Evolutionary conservation across 352 stramenopile genomes (phyloP).

Genomic region (Thraustochytrium striatum): DNA sequence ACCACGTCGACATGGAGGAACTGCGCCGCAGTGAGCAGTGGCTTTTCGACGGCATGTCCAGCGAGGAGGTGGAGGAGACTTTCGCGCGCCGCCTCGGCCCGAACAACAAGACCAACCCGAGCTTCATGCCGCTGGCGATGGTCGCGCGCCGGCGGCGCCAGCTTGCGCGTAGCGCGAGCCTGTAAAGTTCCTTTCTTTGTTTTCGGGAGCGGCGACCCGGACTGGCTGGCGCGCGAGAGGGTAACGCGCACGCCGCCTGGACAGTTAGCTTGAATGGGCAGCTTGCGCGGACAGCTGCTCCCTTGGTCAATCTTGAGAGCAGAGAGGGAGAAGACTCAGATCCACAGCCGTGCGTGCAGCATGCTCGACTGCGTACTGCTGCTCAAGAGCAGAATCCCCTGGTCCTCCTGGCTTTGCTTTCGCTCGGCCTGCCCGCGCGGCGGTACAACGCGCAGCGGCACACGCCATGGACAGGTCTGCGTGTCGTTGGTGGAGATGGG

Average conservation of each 20-base stretch:
- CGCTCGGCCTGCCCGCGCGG: background rate
- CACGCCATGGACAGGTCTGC: slow-evolving; percentile 28
- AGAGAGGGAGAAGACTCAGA: slow-evolving; percentile 20
- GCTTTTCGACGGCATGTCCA: slow-evolving; percentile 36
- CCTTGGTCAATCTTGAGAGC: too few species aligned
- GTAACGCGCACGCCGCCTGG: too few species aligned
- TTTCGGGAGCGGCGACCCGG: too few species aligned
- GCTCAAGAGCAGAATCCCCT: slow-evolving; percentile 29
- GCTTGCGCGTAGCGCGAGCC: too few species aligned
- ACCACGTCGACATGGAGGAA: background rate
- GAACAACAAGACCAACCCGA: slow-evolving; percentile 7
- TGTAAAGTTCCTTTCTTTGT: background rate
- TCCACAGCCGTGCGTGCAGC: slow-evolving; percentile 17
- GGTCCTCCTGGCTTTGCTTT: background rate
- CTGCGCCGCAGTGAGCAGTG: slow-evolving; percentile 35
- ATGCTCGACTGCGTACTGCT: slow-evolving; percentile 35
- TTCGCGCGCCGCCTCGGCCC: background rate
- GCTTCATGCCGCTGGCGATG: slow-evolving; percentile 10
- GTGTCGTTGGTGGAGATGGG: slow-evolving; percentile 5
- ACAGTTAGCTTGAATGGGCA: too few species aligned
- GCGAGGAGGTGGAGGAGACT: slow-evolving; percentile 21
- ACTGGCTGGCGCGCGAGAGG: too few species aligned
- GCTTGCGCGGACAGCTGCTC: too few species aligned
- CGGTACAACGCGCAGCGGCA: slow-evolving; percentile 14
- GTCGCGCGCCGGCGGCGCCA: background rate